Evolutionary conservation across 2,329 filamentous ascomycete species (phyloP).

Genomic region (Cordyceps cateniannulata): DNA sequence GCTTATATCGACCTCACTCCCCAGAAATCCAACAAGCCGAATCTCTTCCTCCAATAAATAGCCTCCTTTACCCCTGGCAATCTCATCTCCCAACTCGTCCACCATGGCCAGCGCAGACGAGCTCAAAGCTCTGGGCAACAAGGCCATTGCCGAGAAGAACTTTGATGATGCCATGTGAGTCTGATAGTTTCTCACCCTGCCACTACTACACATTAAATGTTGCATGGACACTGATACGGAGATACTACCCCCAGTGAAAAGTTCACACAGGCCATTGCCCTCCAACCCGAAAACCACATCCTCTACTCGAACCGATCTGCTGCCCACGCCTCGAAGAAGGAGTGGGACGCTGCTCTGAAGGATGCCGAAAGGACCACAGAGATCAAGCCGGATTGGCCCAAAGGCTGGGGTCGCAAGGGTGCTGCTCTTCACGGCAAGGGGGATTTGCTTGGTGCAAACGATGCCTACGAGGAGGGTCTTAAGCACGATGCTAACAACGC

Average conservation of each 20-base stretch:
- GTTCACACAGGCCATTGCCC: constrained; percentile 85
- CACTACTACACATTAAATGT: background rate
- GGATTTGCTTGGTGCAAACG: constrained; percentile 75
- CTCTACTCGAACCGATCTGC: constrained; percentile 96
- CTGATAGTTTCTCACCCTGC: background rate
- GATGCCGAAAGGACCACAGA: constrained; percentile 92
- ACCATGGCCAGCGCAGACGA: constrained; percentile 59
- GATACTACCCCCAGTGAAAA: constrained; percentile 60
- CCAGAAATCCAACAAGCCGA: background rate
- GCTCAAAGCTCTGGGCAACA: constrained; percentile 97
- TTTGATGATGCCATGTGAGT: constrained; percentile 92
- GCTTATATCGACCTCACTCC: background rate
- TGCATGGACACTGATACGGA: constrained; percentile 13
- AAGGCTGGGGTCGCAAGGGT: constrained; percentile 92
- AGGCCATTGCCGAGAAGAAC: constrained; percentile 96
- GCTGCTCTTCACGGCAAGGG: constrained; percentile 82
- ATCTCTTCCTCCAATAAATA: background rate
- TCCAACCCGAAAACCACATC: constrained; percentile 88
- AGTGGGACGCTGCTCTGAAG: constrained; percentile 76
- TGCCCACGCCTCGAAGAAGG: constrained; percentile 78
- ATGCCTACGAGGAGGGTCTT: constrained; percentile 90
- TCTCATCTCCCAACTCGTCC: constrained; percentile 6
- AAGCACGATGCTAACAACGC: constrained; percentile 89
- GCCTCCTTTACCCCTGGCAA: background rate
- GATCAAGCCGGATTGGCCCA: constrained; percentile 96